phyloP scores from a whole-genome alignment of 352 stramenopile species.

The Phytophthora quininea region DNA sequence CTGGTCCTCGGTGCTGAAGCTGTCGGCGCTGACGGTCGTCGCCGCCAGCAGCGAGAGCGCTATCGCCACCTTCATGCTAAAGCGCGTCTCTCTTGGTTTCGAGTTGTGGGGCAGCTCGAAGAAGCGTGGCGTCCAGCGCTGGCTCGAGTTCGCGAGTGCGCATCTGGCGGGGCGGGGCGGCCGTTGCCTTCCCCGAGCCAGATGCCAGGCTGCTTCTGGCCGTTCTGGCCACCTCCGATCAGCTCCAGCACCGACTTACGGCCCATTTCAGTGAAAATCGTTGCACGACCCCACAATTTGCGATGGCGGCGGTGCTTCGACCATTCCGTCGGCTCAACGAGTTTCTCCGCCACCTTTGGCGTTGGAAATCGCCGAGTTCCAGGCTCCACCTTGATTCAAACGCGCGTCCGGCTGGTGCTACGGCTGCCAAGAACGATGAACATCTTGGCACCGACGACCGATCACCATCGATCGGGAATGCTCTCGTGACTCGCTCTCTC shows the following conservation, averaged over 20 bases:
- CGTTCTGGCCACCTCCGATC: not conserved
- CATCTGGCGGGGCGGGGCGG: conserved; percentile 1
- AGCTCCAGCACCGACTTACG: conserved; percentile 5
- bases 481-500: not conserved
- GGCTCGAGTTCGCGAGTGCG: conserved; percentile 14
- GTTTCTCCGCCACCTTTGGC: too few relatives aligned
- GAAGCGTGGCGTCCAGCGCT: conserved; percentile 18
- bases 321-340: too few relatives aligned
- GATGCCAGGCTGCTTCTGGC: not conserved
- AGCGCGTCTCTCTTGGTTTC: conserved; percentile 2
- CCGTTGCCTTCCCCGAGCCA: conserved; percentile 11
- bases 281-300: not conserved
- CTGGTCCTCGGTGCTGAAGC: conserved; percentile 46
- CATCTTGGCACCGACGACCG: not conserved
- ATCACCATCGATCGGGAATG: not conserved
- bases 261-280: conserved; percentile 5
- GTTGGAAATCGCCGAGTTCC: too few relatives aligned
- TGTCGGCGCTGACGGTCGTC: conserved; percentile 12
- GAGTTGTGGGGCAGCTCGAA: conserved; percentile 15
- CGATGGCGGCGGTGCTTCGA: too few relatives aligned
- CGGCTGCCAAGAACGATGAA: not conserved
- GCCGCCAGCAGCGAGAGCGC: conserved; percentile 15
- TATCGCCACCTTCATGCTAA: conserved; percentile 21
- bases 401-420: not conserved
- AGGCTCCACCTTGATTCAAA: not conserved